Base-by-base conservation (phyloP, 2,329 filamentous ascomycete species). In the Verticillium nubilum region DNA sequence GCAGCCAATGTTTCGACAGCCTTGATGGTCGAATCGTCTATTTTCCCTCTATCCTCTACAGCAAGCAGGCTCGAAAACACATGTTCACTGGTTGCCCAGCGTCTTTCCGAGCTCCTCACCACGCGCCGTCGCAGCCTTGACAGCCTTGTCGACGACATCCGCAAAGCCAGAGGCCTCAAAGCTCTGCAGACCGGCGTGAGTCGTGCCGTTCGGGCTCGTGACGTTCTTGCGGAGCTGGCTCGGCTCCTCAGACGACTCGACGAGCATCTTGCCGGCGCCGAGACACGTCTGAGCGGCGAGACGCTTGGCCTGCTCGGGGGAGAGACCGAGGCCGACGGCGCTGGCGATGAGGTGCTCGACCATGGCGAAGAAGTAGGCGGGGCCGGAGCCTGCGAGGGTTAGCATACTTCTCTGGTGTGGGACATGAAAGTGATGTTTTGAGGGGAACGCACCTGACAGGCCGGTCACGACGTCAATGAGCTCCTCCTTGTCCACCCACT, bases 321-420 rank as follows among this genome's bases (percentile, higher is more conserved):
- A 72, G 27, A 82, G 73, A 2, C 79, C 79, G 1, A 80, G 69
- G n/a, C 69, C 68, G 9, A 70, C 72, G 13, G 74, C 79, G 61
- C 75, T 76, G 57, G 76, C 67, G 58, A 79, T 76, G 53, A 82
- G 70, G 67, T 82, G 78, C 65, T 82, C 79, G 6, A 82, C 79
- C 68, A 82, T 73, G 64, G 78, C 78, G 66, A 82, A 82, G 70
- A 82, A 82, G 70, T 82, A 82, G 0, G 79, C 79, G 0, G 79
- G 79, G 2, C 79, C 79, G 19, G 78, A 80, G 26, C 79, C 79
- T 80, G 55, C 0, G 5, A 3, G 6, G 15, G 15, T 47, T 6
- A 33, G 29, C 59, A 26, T 62, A 62, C 26, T n/a, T n/a, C n/a
- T n/a, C n/a, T n/a, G 10, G 12, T 27, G 50, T n/a, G 5, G 6